A percentile compares a stretch with the other conserved stretches of the same genome.
These are phyloP conservation scores for Ogataea nakhonphanomensis DNA, from an alignment of 805 yeast genomes.

Conservation along the genomic window DNA sequence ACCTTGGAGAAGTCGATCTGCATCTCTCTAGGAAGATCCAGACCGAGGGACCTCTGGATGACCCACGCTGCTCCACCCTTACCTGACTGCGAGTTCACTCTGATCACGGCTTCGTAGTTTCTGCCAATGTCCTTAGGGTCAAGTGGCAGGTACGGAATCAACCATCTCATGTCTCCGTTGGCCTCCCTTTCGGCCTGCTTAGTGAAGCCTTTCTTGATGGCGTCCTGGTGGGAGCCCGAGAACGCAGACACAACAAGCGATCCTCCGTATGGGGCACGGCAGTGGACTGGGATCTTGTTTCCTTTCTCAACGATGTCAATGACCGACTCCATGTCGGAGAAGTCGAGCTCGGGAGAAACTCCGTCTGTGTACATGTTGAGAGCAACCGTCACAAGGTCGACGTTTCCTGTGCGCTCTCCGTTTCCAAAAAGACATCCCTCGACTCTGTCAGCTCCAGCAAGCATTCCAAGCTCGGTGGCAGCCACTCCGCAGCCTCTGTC, in stretches of 20 bases:
- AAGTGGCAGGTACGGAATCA: slow-evolving; percentile 72
- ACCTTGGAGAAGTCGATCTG: slow-evolving; percentile 65
- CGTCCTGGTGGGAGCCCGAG: slow-evolving; percentile 51
- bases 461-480: slow-evolving; percentile 69
- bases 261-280: slow-evolving; percentile 81
- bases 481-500: slow-evolving; percentile 86
- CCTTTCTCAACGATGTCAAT: slow-evolving; percentile 72
- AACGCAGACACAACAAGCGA: slow-evolving; percentile 76
- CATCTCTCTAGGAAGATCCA: slow-evolving; percentile 69
- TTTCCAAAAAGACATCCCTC: slow-evolving; percentile 82
- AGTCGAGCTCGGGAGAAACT: slow-evolving; percentile 66
- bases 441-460: slow-evolving; percentile 85
- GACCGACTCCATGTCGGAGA: slow-evolving; percentile 62
- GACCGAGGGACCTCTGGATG: slow-evolving; percentile 62
- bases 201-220: slow-evolving; percentile 37
- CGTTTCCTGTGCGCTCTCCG: slow-evolving; percentile 85
- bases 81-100: slow-evolving; percentile 86
- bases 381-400: slow-evolving; percentile 72
- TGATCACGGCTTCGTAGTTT: slow-evolving; percentile 75
- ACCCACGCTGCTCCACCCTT: slow-evolving; percentile 89
- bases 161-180: slow-evolving; percentile 54
- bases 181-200: slow-evolving; percentile 49
- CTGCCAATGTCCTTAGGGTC: slow-evolving; percentile 82
- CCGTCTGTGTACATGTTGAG: slow-evolving; percentile 78
- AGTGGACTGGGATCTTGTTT: slow-evolving; percentile 70